These are phyloP conservation scores for Xylariales sp. DNA, from an alignment of 2,329 filamentous ascomycete species.

Conservation along the genomic window DNA sequence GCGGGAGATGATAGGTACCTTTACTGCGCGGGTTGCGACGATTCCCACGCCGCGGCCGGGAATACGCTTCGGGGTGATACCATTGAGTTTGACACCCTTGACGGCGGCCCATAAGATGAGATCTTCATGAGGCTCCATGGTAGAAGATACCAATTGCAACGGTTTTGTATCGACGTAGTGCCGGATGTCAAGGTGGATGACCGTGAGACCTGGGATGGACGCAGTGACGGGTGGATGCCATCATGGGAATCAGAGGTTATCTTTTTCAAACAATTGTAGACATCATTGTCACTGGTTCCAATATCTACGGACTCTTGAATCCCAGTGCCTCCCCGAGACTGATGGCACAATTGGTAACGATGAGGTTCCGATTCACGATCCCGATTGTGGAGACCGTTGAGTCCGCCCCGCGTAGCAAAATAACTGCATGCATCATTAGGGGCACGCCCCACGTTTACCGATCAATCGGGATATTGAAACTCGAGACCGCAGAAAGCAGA, in stretches of 20 bases:
- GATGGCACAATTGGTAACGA: constrained; percentile 1
- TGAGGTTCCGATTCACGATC: constrained; percentile 1
- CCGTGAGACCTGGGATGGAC: background rate
- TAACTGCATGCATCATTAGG: background rate
- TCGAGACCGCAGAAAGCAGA: too few species aligned
- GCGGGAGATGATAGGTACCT: constrained; percentile 40
- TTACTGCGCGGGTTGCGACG: constrained; percentile 61
- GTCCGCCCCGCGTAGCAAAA: too few species aligned
- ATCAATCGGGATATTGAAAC: too few species aligned
- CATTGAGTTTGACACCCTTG: constrained; percentile 62
- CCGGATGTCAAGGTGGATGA: constrained; percentile 3
- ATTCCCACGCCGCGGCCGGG: constrained; percentile 74
- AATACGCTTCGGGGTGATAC: constrained; percentile 62
- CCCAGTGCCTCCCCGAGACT: too few species aligned
- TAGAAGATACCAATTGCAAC: background rate
- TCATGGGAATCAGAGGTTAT: background rate
- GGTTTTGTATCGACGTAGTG: background rate
- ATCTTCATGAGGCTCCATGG: constrained; percentile 30
- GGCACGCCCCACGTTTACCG: background rate
- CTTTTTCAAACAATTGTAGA: background rate
- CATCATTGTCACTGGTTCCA: background rate
- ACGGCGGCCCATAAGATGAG: constrained; percentile 65
- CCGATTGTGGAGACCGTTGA: background rate
- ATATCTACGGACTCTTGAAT: background rate
- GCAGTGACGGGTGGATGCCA: background rate